Evolutionary conservation across 2,329 filamentous ascomycete genomes (phyloP).

Genomic region (Fusarium sarcochroum): DNA sequence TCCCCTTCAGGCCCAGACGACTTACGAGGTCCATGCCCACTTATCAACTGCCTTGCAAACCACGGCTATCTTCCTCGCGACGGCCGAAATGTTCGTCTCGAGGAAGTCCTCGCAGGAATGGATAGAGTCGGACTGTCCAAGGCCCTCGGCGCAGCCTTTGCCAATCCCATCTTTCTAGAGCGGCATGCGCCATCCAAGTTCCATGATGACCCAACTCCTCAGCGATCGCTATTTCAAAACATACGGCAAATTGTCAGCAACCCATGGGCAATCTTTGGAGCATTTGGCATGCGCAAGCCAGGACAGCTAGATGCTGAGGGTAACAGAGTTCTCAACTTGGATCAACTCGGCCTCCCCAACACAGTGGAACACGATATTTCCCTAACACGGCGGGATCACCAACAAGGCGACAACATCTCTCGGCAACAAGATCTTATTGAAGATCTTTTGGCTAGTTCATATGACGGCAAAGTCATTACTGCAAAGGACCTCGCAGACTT

Average conservation of each 20-base stretch:
- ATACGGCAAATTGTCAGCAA: constrained; percentile 18
- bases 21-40: constrained; percentile 43
- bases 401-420: constrained; percentile 40
- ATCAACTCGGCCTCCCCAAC: constrained; percentile 39
- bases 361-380: constrained; percentile 45
- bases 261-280: constrained; percentile 39
- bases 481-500: constrained; percentile 40
- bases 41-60: constrained; percentile 45
- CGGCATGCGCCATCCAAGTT: constrained; percentile 16
- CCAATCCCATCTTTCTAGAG: constrained; percentile 44
- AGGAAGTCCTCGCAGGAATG: constrained; percentile 38
- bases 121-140: constrained; percentile 38
- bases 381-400: constrained; percentile 40
- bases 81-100: constrained; percentile 35
- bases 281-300: constrained; percentile 43
- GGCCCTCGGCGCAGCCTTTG: constrained; percentile 37
- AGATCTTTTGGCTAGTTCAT: constrained; percentile 38
- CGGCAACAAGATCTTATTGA: constrained; percentile 38
- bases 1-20: constrained; percentile 36
- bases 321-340: constrained; percentile 37
- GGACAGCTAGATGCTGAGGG: constrained; percentile 40
- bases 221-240: constrained; percentile 24
- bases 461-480: constrained; percentile 39
- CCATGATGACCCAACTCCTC: constrained; percentile 7
- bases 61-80: constrained; percentile 46